Evolutionary conservation across 2,329 filamentous ascomycete species (phyloP), one percentile per base, ranked within the genome.

Genomic region (Tolypocladium pustulatum): DNA sequence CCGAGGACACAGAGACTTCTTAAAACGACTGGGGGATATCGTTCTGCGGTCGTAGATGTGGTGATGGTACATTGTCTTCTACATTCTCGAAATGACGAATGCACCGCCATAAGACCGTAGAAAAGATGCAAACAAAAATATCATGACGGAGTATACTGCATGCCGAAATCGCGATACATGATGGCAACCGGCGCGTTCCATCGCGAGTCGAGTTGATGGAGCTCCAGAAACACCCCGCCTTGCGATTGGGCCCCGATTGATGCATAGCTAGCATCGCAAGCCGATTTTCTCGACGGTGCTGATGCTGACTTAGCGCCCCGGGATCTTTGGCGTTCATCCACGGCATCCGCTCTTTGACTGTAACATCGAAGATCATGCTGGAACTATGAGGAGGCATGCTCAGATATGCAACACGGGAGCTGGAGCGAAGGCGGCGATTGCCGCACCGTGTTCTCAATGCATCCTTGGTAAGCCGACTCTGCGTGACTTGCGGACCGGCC

Each of bases 341-440:
- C 49, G 49, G 49, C 49, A 43, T 43, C 22, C 15, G 32, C 54
- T 52, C 27, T 34, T 38, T 40, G 34, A 34, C 37, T 30, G 8
- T 38, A 36, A 57, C 30, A n/a, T 52, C 41, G 22, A 54, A 59
- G 52, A 49, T 55, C 54, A 59, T 62, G 51, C 58, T 60, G 65
- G 60, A 67, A 64, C 62, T 60, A 73, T 73, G 70, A 69, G 61
- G 66, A 70, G 70, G 68, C 62, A 73, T 73, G 72, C 68, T 73
- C 64, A 68, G 66, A 65, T 69, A 67, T 63, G 67, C 63, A 60
- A 65, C 63, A 62, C 65, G 67, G 66, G 65, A 69, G 67, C 64
- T 72, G 66, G 63, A 63, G 59, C 66, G 61, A 62, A 63, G 64
- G 63, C 69, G 66, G 65, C 66, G 60, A 58, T 58, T 61, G 61